These are phyloP conservation scores for Limnanthes douglasii DNA, from an alignment of 345 rosid genomes.

Conservation along the genomic window DNA sequence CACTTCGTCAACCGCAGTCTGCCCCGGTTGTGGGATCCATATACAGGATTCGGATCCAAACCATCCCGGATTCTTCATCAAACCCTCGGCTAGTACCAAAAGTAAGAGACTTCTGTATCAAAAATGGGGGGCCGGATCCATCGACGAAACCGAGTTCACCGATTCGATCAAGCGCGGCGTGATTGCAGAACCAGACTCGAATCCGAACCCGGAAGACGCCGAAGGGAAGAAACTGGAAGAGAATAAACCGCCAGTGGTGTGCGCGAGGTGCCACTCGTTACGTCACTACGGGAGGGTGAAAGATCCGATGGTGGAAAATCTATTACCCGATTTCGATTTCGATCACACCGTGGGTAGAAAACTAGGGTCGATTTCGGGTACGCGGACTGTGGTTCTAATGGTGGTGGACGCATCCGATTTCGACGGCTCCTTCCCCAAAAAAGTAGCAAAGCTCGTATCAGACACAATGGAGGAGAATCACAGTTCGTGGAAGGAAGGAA, in stretches of 20 bases:
- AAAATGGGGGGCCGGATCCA: conserved; percentile 19
- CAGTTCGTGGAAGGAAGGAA: conserved; percentile 69
- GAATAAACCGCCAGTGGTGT: conserved; percentile 36
- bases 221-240: conserved; percentile 6
- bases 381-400: conserved; percentile 65
- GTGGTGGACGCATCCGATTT: conserved; percentile 87
- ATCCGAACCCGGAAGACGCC: background rate
- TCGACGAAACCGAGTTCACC: conserved; percentile 41
- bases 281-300: conserved; percentile 84
- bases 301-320: conserved; percentile 67
- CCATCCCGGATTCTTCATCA: conserved; percentile 62
- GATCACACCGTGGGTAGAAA: conserved; percentile 69
- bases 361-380: conserved; percentile 43
- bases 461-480: conserved; percentile 51
- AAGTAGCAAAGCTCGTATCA: conserved; percentile 64
- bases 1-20: conserved; percentile 36
- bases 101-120: conserved; percentile 9
- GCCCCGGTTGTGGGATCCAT: conserved; percentile 91
- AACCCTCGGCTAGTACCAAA: conserved; percentile 26
- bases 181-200: conserved; percentile 15
- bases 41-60: conserved; percentile 61
- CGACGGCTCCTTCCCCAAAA: conserved; percentile 80
- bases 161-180: conserved; percentile 46
- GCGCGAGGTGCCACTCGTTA: conserved; percentile 81
- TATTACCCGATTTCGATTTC: conserved; percentile 89